phyloP scores from a whole-genome alignment of 2,329 filamentous ascomycete genomes.

The Ophiostoma sp. region DNA sequence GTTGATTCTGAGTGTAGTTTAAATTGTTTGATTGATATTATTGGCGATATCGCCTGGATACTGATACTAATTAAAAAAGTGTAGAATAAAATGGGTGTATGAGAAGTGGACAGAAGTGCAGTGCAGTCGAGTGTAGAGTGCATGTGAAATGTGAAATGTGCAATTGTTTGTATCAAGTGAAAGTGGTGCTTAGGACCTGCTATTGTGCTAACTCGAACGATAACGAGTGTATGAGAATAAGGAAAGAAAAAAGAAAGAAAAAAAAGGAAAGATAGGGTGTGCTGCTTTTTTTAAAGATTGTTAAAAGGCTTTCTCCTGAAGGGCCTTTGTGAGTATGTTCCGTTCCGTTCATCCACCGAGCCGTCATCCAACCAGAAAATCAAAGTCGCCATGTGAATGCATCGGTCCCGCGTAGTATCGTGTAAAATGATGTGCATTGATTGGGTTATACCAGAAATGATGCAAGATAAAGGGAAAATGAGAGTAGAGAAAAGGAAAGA shows the following conservation, averaged over 20 bases:
- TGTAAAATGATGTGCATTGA: constrained; percentile 1
- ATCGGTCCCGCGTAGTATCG: constrained; percentile 7
- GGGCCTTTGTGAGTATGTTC: neutral
- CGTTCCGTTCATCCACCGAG: constrained; percentile 2
- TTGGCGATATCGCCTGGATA: constrained; percentile 3
- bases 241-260: constrained; percentile 6
- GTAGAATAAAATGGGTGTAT: neutral
- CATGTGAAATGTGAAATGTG: neutral
- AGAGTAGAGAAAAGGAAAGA: constrained; percentile 10
- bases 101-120: neutral
- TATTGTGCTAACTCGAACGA: constrained; percentile 12
- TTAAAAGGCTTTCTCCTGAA: neutral
- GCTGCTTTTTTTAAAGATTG: constrained; percentile 13
- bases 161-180: neutral
- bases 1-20: neutral
- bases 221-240: constrained; percentile 9
- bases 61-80: neutral
- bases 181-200: constrained; percentile 10
- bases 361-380: neutral
- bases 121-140: neutral
- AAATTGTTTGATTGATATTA: neutral
- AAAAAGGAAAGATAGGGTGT: constrained; percentile 6
- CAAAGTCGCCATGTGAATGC: constrained; percentile 8
- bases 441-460: constrained; percentile 7
- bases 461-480: neutral